phyloP scores from a whole-genome alignment of 2,329 filamentous ascomycete genomes.

The Colletotrichum endophyticum region DNA sequence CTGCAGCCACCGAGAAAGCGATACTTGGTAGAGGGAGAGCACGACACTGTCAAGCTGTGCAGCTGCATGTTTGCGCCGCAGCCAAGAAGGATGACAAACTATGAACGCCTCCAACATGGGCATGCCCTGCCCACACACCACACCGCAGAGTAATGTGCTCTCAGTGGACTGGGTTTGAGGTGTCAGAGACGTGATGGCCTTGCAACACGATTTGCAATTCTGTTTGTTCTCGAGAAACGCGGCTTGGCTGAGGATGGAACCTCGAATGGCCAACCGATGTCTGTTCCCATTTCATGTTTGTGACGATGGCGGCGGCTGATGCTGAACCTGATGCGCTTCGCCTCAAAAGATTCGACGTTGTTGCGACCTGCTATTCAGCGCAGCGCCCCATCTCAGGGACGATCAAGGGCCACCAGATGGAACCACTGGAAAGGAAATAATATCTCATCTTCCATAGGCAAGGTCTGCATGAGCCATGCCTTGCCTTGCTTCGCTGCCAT shows the following conservation, averaged over 20 bases:
- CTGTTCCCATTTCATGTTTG: not conserved
- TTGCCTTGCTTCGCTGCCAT: not conserved
- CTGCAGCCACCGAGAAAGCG: not conserved
- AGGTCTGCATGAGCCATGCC: not conserved
- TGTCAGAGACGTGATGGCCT: not conserved
- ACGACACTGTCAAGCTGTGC: not conserved
- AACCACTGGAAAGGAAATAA: not conserved
- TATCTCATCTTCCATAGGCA: not conserved
- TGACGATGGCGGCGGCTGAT: not conserved
- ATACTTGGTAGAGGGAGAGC: not conserved
- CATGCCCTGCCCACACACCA: not conserved
- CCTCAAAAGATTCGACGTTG: not conserved
- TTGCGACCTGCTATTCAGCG: not conserved
- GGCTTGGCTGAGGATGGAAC: not conserved
- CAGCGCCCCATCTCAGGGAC: not conserved
- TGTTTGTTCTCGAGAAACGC: not conserved
- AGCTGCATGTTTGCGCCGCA: not conserved
- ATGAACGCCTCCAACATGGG: not conserved
- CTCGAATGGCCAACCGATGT: not conserved
- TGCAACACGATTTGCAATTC: slow-evolving; percentile 7
- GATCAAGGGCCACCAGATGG: not conserved
- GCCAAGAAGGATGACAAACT: too few relatives aligned
- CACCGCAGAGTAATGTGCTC: not conserved
- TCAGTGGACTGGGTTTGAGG: not conserved
- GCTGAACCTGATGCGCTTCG: not conserved